phyloP scores from a whole-genome alignment of 805 yeast genomes.

The Suhomyces faveliae region DNA sequence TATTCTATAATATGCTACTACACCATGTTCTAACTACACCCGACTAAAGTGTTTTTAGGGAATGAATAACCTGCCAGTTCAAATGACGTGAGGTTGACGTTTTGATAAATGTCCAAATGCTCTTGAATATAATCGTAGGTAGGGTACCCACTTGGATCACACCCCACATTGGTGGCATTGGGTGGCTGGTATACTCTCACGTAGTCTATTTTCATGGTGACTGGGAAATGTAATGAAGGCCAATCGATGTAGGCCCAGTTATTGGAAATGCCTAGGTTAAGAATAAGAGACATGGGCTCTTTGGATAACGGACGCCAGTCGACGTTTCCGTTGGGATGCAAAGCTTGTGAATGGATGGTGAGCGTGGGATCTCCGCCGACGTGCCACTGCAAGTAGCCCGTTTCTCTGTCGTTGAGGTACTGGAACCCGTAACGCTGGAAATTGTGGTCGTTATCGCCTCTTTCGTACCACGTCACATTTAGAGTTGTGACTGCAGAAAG shows the following conservation, averaged over 20 bases:
- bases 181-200: conserved; percentile 91
- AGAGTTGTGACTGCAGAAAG: conserved; percentile 78
- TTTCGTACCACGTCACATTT: conserved; percentile 80
- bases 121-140: conserved; percentile 76
- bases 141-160: conserved; percentile 87
- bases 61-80: conserved; percentile 60
- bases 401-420: conserved; percentile 60
- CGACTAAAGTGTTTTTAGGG: conserved; percentile 39
- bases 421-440: conserved; percentile 81
- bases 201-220: conserved; percentile 71
- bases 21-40: neutral
- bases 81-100: conserved; percentile 76
- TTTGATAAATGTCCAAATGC: conserved; percentile 67
- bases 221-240: conserved; percentile 78
- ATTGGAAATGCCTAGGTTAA: conserved; percentile 88
- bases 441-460: conserved; percentile 47
- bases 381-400: conserved; percentile 82
- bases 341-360: conserved; percentile 68
- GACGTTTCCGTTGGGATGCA: conserved; percentile 89
- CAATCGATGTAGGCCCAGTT: conserved; percentile 95
- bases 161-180: conserved; percentile 58
- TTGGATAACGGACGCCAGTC: conserved; percentile 78
- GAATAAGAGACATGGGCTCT: conserved; percentile 89
- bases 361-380: conserved; percentile 79
- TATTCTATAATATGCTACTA: neutral